phyloP scores from a whole-genome alignment of 108 stramenopile species.

The Pseudonitzschia multistriata region DNA sequence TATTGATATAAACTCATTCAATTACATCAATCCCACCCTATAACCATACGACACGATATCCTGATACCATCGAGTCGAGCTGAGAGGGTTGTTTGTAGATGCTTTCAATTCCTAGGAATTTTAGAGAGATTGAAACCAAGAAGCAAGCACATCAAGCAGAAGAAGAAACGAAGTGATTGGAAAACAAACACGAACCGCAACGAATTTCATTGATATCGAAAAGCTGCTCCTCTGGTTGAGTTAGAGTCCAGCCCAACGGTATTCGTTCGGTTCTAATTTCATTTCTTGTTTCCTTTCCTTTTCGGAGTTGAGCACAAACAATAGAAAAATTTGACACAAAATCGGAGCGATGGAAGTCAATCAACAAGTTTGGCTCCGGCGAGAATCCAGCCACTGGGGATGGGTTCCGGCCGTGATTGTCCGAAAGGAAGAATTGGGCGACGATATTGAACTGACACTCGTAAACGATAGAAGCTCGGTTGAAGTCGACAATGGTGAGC shows the following conservation, averaged over 20 bases:
- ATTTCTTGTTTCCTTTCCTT: not conserved
- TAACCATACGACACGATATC: too few species aligned
- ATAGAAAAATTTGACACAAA: not conserved
- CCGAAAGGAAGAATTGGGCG: slow-evolving; percentile 54
- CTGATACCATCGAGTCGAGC: not conserved
- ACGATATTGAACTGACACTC: slow-evolving; percentile 59
- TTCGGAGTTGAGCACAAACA: not conserved
- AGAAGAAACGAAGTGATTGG: not conserved
- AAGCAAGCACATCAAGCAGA: not conserved
- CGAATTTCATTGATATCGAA: not conserved
- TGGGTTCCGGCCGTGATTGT: slow-evolving; percentile 86
- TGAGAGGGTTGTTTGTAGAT: not conserved
- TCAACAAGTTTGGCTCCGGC: slow-evolving; percentile 81
- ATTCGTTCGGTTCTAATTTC: too few species aligned
- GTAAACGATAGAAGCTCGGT: slow-evolving; percentile 40
- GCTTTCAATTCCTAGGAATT: not conserved
- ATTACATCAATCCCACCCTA: not conserved
- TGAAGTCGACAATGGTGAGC: slow-evolving; percentile 26
- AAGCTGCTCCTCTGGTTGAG: not conserved
- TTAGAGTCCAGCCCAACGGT: not conserved
- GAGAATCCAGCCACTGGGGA: slow-evolving; percentile 79
- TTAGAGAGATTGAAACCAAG: too few species aligned
- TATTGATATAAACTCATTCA: not conserved
- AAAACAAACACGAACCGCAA: not conserved
- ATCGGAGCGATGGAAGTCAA: slow-evolving; percentile 61